A percentile compares a stretch with the other conserved stretches of the same genome.
These are phyloP conservation scores for Stachybotrys chartarum DNA, from an alignment of 2,329 filamentous ascomycete genomes.

Conservation along the genomic window DNA sequence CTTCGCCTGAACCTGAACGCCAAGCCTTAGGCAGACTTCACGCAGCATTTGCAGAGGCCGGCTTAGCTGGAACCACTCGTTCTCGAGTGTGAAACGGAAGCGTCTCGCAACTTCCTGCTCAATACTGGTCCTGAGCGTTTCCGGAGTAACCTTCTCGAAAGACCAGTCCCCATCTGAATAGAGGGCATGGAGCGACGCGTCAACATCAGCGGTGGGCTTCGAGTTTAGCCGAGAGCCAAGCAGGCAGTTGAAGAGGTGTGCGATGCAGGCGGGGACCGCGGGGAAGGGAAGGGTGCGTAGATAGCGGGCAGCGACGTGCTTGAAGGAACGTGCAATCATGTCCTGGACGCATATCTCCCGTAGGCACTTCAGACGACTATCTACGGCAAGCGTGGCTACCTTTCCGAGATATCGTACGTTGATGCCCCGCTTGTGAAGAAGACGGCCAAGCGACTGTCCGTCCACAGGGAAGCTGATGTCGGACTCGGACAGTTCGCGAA, in stretches of 20 bases:
- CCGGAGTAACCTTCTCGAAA: conserved; percentile 73
- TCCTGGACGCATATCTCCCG: conserved; percentile 76
- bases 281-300: conserved; percentile 72
- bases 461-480: conserved; percentile 99
- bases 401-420: conserved; percentile 94
- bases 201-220: conserved; percentile 71
- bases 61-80: conserved; percentile 59
- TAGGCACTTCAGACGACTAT: conserved; percentile 68
- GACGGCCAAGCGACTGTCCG: conserved; percentile 78
- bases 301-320: conserved; percentile 78
- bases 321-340: conserved; percentile 93
- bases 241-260: conserved; percentile 91
- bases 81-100: conserved; percentile 67
- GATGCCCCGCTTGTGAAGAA: conserved; percentile 94
- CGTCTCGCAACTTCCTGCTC: conserved; percentile 63
- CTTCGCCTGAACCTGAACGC: conserved; percentile 78
- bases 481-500: conserved; percentile 82
- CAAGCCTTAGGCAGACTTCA: conserved; percentile 82
- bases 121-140: conserved; percentile 61
- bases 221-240: conserved; percentile 70
- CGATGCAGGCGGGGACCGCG: conserved; percentile 70
- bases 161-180: conserved; percentile 77
- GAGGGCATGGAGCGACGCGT: conserved; percentile 63
- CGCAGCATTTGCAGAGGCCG: conserved; percentile 80
- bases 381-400: conserved; percentile 63